Evolutionary conservation across 2,329 filamentous ascomycete species (phyloP).

Genomic region (Epichloe typhina): DNA sequence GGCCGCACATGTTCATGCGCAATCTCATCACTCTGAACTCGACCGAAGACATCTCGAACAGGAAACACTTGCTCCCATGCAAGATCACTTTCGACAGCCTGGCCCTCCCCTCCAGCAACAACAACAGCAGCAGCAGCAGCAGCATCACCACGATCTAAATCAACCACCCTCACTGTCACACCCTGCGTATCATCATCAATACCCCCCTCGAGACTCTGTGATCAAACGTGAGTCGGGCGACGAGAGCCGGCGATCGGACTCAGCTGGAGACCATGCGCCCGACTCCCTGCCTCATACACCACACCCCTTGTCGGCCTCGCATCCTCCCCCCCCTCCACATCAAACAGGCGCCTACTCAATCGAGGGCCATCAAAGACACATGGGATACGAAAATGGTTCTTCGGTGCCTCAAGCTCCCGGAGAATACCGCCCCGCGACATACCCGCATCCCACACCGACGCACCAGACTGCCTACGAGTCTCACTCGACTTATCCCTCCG

Average conservation of each 20-base stretch:
- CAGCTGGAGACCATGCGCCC: constrained; percentile 30
- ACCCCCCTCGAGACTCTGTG: constrained; percentile 35
- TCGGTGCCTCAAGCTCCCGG: constrained; percentile 32
- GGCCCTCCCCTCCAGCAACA: constrained; percentile 5
- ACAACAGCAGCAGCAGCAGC: constrained; percentile 9
- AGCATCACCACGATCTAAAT: constrained; percentile 9
- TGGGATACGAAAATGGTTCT: constrained; percentile 37
- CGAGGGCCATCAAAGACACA: constrained; percentile 37
- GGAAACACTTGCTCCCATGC: constrained; percentile 40
- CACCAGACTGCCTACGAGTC: constrained; percentile 27
- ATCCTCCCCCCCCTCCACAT: constrained; percentile 15
- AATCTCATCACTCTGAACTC: constrained; percentile 26
- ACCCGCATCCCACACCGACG: constrained; percentile 27
- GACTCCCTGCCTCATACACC: constrained; percentile 20
- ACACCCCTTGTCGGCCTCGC: constrained; percentile 19
- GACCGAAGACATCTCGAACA: constrained; percentile 45
- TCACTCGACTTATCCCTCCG: constrained; percentile 17
- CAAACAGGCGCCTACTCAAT: constrained; percentile 21
- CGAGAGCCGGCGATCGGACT: constrained; percentile 39
- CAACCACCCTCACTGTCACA: constrained; percentile 31
- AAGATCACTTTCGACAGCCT: constrained; percentile 33
- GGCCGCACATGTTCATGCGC: constrained; percentile 17
- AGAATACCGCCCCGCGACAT: constrained; percentile 28
- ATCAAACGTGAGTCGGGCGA: constrained; percentile 44
- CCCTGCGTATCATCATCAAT: constrained; percentile 28